Evolutionary conservation across 1,139 yeast species (phyloP).

Genomic region (Scheffersomyces lignicola): DNA sequence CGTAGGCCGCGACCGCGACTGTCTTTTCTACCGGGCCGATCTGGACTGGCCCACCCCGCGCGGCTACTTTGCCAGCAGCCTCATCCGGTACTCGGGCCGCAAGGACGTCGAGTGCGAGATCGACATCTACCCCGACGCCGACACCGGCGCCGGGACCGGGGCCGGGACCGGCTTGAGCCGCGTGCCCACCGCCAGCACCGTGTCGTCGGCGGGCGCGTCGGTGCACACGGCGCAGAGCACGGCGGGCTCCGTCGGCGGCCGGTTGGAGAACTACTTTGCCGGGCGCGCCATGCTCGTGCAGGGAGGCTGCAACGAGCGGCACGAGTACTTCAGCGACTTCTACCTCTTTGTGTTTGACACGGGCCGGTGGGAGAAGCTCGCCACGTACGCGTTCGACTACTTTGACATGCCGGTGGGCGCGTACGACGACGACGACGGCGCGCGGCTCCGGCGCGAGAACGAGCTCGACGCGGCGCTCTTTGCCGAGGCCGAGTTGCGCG

Average conservation of each 20-base stretch:
- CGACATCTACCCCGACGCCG: slow-evolving; percentile 23
- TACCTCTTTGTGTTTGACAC: slow-evolving; percentile 34
- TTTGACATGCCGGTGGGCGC: slow-evolving; percentile 28
- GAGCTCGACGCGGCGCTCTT: slow-evolving; percentile 29
- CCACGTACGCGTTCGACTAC: slow-evolving; percentile 40
- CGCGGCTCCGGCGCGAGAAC: slow-evolving; percentile 21
- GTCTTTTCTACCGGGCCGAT: slow-evolving; percentile 8
- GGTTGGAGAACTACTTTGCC: slow-evolving; percentile 18
- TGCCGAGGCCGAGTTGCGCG: slow-evolving; percentile 43
- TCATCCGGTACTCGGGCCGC: slow-evolving; percentile 24
- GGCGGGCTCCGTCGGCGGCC: background rate
- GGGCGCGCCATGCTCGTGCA: slow-evolving; percentile 37
- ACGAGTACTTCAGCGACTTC: slow-evolving; percentile 33
- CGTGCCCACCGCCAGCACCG: background rate
- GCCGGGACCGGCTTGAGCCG: slow-evolving; percentile 28
- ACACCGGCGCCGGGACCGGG: slow-evolving; percentile 37
- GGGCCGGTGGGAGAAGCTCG: slow-evolving; percentile 34
- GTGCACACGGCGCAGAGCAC: slow-evolving; percentile 1
- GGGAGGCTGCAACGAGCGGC: slow-evolving; percentile 41
- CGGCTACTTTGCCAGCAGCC: slow-evolving; percentile 41
- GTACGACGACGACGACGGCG: slow-evolving; percentile 29
- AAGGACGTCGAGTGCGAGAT: slow-evolving; percentile 12
- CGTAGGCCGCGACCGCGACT: slow-evolving; percentile 10
- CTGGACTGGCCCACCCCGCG: slow-evolving; percentile 37
- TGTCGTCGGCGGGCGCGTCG: background rate